Evolutionary conservation across 2,329 filamentous ascomycete species (phyloP).

Genomic region (Aspergillus neotritici): DNA sequence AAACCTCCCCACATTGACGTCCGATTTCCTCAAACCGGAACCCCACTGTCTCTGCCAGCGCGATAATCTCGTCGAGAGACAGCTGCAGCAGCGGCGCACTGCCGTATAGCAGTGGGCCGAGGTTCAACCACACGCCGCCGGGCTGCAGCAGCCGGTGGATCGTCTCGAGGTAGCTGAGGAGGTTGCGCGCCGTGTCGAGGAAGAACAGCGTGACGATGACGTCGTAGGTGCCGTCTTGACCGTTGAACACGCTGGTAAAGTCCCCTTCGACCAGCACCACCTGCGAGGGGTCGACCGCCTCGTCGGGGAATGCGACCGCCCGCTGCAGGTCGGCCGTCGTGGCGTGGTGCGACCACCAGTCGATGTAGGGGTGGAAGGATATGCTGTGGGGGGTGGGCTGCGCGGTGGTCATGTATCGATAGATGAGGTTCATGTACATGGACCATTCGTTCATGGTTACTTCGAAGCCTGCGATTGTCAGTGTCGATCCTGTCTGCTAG

Average conservation of each 20-base stretch:
- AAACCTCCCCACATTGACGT: too few relatives aligned
- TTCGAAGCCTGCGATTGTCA: conserved; percentile 38
- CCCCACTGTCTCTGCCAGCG: conserved; percentile 45
- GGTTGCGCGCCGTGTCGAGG: conserved; percentile 56
- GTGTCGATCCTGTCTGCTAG: too few relatives aligned
- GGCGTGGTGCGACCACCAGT: conserved; percentile 53
- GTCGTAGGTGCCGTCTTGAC: conserved; percentile 37
- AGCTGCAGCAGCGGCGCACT: conserved; percentile 52
- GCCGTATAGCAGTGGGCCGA: conserved; percentile 53
- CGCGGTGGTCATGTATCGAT: conserved; percentile 47
- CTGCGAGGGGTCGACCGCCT: conserved; percentile 24
- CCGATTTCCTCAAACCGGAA: conserved; percentile 46
- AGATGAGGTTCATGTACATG: conserved; percentile 52
- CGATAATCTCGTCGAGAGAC: conserved; percentile 50
- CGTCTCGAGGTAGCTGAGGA: conserved; percentile 51
- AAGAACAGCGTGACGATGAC: conserved; percentile 54
- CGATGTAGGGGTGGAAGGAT: conserved; percentile 49
- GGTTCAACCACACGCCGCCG: conserved; percentile 53
- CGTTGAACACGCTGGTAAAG: conserved; percentile 43
- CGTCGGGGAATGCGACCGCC: conserved; percentile 44
- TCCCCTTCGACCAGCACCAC: conserved; percentile 50
- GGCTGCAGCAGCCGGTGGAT: conserved; percentile 45
- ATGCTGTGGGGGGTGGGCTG: conserved; percentile 5
- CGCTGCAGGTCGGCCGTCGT: conserved; percentile 46
- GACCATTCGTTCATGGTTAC: conserved; percentile 56